Evolutionary conservation across 352 stramenopile species (phyloP), one percentile per base, ranked within the genome.

Genomic region (Globisporangium barbulae): DNA sequence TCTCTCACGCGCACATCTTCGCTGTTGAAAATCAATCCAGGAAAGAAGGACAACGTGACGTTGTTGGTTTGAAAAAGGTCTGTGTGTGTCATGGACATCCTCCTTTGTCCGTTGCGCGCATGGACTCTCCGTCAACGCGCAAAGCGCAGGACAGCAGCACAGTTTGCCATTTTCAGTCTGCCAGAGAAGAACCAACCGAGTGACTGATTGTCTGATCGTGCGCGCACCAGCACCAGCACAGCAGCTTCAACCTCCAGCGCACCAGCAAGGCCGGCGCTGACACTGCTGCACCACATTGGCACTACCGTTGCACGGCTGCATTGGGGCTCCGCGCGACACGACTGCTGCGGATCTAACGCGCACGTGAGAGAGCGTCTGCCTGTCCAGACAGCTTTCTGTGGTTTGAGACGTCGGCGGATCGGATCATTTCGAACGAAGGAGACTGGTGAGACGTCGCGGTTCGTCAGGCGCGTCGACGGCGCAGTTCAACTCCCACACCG

Each of bases 401-500:
- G 41, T 42, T 59, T 28, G 25, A 28, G 2, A 28, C 25, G 25
- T 28, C 25, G 25, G 2, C 53, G 21, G 25, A 37, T 60, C 37
- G 41, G 28, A 21, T 31, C 35, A 47, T 28, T 48, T 59, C n/a
- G 42, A 41, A 28, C 22, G 56, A 50, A 50, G 19, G 19, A 28
- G 12, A 57, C 28, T 47, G 19, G 50, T 59, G 60, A 65, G 50
- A 59, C 39, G 49, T 12, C 33, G 22, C 22, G 17, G 39, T 65
- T 65, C 30, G 60, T 60, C 60, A 58, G 62, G 62, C 62, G 62
- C 62, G 62, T 68, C 62, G 62, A 68, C 62, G 57, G 25, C 39
- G 45, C 54, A 56, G 45, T 68, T 68, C 62, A 68, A 31, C 25
- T 54, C 31, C 21, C 49, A 15, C 12, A 15, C 12, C 45, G 17